Evolutionary conservation across 257 asterid species (phyloP), one percentile per base, ranked within the genome.

Genomic region (Scutellaria minor): DNA sequence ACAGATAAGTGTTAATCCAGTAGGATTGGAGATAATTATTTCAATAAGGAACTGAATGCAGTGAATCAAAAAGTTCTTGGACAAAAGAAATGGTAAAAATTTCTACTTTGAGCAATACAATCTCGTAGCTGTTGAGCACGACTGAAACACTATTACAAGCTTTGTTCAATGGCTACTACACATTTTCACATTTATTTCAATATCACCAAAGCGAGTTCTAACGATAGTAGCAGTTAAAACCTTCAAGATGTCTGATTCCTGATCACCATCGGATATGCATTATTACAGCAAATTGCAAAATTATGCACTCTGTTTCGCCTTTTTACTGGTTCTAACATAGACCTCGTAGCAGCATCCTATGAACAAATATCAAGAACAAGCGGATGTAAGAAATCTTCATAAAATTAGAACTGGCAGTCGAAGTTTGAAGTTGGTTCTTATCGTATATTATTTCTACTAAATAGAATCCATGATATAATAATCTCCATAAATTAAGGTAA

Each of bases 321-420:
- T 77, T 67, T 71, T 74, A 9, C 83, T 84, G 40, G 85, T 68
- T 59, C 56, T 79, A 24, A 74, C 85, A 22, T 82, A 82, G 69
- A 84, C 82, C 83, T 84, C 89, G 12, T 84, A 79, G 83, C 85
- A 84, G 75, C 89, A 84, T 47, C 89, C 89, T 84, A 45, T 53
- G 35, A 53, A 55, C 8, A 55, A 45, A 10, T 64, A 75, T 48
- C 52, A 61, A 44, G 0, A 79, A 46, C 45, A 9, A 1, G 20
- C 20, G 64, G 13, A 40, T 37, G 54, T 12, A 71, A 8, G 62
- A 51, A n/a, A 44, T 3, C 57, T 58, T 42, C 45, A 35, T 45
- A 47, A 24, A 18, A 50, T 1, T 10, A 14, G 7, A 40, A 46
- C 13, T 10, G 71, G 59, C 15, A 3, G 39, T 5, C 51, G 13